Evolutionary conservation across 805 yeast species (phyloP).

Genomic region (Barnettozyma wickerhamii): DNA sequence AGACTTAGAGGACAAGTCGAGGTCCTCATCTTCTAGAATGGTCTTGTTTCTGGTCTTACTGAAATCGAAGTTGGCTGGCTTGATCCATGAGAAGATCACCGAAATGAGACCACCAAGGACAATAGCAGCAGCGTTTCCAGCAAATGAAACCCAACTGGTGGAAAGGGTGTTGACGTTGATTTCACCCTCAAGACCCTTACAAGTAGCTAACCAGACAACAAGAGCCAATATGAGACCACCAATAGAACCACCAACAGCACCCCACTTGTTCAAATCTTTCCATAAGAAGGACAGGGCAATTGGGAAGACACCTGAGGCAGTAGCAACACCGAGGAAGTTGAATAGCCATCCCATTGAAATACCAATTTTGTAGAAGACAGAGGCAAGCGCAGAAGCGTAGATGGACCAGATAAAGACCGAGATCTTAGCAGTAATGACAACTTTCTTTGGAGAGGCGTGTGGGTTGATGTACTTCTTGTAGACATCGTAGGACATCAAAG

Average conservation of each 20-base stretch:
- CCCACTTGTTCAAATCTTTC: slow-evolving; percentile 32
- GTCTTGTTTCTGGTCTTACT: slow-evolving; percentile 32
- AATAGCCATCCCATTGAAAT: slow-evolving; percentile 36
- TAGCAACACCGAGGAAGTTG: slow-evolving; percentile 38
- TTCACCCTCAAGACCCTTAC: slow-evolving; percentile 32
- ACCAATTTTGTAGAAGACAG: slow-evolving; percentile 32
- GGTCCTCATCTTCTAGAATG: slow-evolving; percentile 20
- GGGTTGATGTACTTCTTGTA: slow-evolving; percentile 40
- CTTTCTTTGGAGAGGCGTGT: slow-evolving; percentile 37
- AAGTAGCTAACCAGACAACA: slow-evolving; percentile 35
- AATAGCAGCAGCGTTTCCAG: slow-evolving; percentile 37
- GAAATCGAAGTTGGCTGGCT: slow-evolving; percentile 39
- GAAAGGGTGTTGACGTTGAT: slow-evolving; percentile 32
- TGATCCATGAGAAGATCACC: slow-evolving; percentile 27
- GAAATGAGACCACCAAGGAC: slow-evolving; percentile 34
- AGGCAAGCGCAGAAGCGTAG: slow-evolving; percentile 33
- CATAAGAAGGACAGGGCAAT: slow-evolving; percentile 36
- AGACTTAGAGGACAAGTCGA: neutral
- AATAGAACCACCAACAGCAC: slow-evolving; percentile 36
- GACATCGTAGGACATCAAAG: slow-evolving; percentile 42
- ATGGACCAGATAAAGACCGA: slow-evolving; percentile 38
- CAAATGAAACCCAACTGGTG: slow-evolving; percentile 37
- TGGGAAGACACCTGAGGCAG: slow-evolving; percentile 38
- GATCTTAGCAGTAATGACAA: slow-evolving; percentile 38
- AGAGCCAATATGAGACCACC: slow-evolving; percentile 34